Percentiles rank a stretch among this genome's conserved stretches.
phyloP scores from a whole-genome alignment of 768 basidiomycete species.

The Termitomyces sp. region DNA sequence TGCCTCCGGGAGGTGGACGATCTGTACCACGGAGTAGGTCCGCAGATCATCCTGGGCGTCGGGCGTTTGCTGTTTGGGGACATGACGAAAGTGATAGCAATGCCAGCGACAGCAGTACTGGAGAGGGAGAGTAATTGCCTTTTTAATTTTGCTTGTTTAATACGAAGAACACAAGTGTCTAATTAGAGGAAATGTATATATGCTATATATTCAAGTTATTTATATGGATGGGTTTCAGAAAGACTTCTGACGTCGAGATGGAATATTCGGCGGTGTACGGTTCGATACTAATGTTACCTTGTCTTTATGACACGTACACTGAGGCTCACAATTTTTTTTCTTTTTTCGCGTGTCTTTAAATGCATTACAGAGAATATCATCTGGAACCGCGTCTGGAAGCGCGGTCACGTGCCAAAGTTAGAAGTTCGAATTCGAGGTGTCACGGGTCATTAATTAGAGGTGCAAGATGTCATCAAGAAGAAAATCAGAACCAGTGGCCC shows the following conservation, averaged over 20 bases:
- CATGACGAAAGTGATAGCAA: conserved; percentile 87
- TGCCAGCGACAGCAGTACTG: conserved; percentile 61
- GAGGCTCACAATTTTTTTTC: too few relatives aligned
- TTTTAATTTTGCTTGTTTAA: neutral
- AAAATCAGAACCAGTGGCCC: conserved; percentile 1
- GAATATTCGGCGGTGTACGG: too few relatives aligned
- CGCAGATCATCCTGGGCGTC: conserved; percentile 33
- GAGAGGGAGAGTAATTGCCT: neutral
- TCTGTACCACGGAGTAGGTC: conserved; percentile 29
- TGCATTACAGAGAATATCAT: too few relatives aligned
- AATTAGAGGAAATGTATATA: neutral
- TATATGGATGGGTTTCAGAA: too few relatives aligned
- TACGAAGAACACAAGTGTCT: neutral
- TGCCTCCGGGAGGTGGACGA: conserved; percentile 23
- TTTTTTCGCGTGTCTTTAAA: too few relatives aligned
- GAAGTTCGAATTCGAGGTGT: too few relatives aligned
- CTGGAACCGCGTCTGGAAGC: too few relatives aligned
- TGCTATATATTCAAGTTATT: neutral
- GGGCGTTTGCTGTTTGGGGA: conserved; percentile 82
- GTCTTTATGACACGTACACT: too few relatives aligned
- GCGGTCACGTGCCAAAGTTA: neutral
- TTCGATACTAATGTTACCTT: too few relatives aligned
- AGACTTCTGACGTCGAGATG: too few relatives aligned
- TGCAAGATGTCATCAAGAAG: conserved; percentile 6
- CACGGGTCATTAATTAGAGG: neutral